Evolutionary conservation across 163 green algal genomes (phyloP).

Genomic region (Scenedesmus sp.): DNA sequence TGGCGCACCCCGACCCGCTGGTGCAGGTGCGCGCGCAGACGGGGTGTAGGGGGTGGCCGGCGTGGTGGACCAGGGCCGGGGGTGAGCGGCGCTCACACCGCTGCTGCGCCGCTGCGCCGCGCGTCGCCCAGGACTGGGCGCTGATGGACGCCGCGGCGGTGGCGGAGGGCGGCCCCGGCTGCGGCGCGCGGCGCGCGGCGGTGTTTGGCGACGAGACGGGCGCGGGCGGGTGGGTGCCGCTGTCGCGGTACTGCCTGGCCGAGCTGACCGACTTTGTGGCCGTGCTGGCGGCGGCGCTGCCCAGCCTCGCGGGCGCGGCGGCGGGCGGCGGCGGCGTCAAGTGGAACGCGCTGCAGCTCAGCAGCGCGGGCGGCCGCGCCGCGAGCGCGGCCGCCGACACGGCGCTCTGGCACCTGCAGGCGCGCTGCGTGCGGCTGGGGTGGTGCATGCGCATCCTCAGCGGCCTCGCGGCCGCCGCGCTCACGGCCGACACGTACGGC

Average conservation of each 20-base stretch:
- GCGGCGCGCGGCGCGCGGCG: slow-evolving; percentile 15
- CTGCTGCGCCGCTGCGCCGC: too few relatives aligned
- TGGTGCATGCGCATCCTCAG: slow-evolving; percentile 48
- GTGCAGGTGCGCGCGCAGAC: slow-evolving; percentile 48
- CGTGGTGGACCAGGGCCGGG: too few relatives aligned
- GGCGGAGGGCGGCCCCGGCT: slow-evolving; percentile 33
- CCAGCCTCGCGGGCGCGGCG: background rate
- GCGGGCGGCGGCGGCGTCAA: slow-evolving; percentile 25
- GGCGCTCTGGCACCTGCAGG: slow-evolving; percentile 50
- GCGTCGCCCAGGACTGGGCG: slow-evolving; percentile 41
- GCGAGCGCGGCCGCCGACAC: slow-evolving; percentile 49
- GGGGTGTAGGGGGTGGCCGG: too few relatives aligned
- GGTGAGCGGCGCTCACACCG: background rate
- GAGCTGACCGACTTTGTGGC: slow-evolving; percentile 53
- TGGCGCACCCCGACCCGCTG: slow-evolving; percentile 29
- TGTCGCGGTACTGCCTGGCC: slow-evolving; percentile 50
- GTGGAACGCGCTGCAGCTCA: slow-evolving; percentile 56
- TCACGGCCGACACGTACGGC: slow-evolving; percentile 57
- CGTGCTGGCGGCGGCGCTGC: slow-evolving; percentile 44
- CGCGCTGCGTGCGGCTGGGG: slow-evolving; percentile 47
- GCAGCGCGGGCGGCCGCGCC: slow-evolving; percentile 17
- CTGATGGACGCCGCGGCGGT: slow-evolving; percentile 48
- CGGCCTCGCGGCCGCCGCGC: slow-evolving; percentile 48
- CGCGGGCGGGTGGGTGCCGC: slow-evolving; percentile 47
- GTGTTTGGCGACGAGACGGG: slow-evolving; percentile 62